Evolutionary conservation across 2,329 filamentous ascomycete species (phyloP), one percentile per base, ranked within the genome.

Genomic region (Aureobasidium pullulans): DNA sequence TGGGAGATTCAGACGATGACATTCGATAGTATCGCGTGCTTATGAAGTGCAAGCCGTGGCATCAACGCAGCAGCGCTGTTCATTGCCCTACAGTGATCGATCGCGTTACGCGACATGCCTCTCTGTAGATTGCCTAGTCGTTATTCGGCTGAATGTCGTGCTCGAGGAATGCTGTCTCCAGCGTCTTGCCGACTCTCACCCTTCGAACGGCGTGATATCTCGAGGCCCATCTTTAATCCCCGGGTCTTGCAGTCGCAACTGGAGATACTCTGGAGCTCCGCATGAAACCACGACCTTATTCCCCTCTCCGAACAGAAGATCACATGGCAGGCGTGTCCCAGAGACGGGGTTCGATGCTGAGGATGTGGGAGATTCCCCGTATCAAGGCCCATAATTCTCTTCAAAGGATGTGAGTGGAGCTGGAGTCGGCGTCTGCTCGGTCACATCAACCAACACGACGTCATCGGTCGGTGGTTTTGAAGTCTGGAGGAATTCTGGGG

Each of bases 341-440:
- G 50, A 34, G 23, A 34, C 8, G 50, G 39, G 28, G 50, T 54
- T 43, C 49, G 50, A 23, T 43, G 39, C 8, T 15, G 50, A 44
- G 8, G 6, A 9, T n/a, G 29, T 36, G 32, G 31, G 42, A 47
- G 11, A 29, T 37, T 29, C 31, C 53, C 42, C 42, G 53, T 57
- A 57, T 29, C 31, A 57, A 23, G 49, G 42, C 42, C 53, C 53
- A 57, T 57, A 46, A 37, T 47, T 57, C 34, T 47, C 15, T 47
- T 46, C 31, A 39, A 39, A 47, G 53, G 42, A 47, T 57, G 53
- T 44, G 53, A 31, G 52, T 56, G 52, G 52, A 31, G n/a, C 52
- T 44, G 31, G 16, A 34, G 53, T 57, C 53, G 53, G 53, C 53
- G 37, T 10, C 42, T 39, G 53, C 32, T 57, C 53, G 53, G 53